phyloP scores from a whole-genome alignment of 495 filamentous ascomycete genomes.

The Trichoderma parareesei region DNA sequence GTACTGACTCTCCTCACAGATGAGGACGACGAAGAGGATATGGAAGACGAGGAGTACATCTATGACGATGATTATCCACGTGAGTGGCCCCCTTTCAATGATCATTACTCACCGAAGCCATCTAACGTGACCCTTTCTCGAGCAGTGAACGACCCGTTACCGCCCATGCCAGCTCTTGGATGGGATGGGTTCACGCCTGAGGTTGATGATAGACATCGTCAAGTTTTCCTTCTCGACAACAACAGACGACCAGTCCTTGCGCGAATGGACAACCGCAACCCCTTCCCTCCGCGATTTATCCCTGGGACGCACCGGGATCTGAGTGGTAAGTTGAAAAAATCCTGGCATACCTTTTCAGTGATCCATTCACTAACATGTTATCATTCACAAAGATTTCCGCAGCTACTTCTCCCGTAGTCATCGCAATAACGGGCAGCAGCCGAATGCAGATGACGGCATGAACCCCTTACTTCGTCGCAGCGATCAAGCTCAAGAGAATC shows the following conservation, averaged over 20 bases:
- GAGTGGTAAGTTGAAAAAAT: constrained; percentile 15
- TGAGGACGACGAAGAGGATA: constrained; percentile 63
- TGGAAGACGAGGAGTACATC: constrained; percentile 60
- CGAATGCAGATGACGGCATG: constrained; percentile 59
- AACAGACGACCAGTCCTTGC: constrained; percentile 8
- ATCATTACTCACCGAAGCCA: not conserved
- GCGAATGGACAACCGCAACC: not conserved
- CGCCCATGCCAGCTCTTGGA: constrained; percentile 32
- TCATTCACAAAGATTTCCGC: constrained; percentile 29
- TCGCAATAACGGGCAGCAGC: constrained; percentile 21
- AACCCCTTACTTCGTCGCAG: constrained; percentile 64
- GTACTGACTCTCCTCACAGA: constrained; percentile 14
- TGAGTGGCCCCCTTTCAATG: constrained; percentile 32
- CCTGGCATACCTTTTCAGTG: not conserved
- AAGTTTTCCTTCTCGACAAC: constrained; percentile 4
- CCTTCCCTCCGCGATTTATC: constrained; percentile 3
- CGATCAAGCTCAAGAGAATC: constrained; percentile 27
- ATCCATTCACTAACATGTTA: not conserved
- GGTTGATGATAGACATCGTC: constrained; percentile 9
- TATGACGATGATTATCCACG: constrained; percentile 63
- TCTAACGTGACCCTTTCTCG: constrained; percentile 13
- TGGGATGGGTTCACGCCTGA: constrained; percentile 31
- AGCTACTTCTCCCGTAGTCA: constrained; percentile 24
- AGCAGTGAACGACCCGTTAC: constrained; percentile 44
- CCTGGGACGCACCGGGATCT: constrained; percentile 12